Evolutionary conservation across 345 rosid genomes (phyloP).

Genomic region (Eucalyptus pauciflora): DNA sequence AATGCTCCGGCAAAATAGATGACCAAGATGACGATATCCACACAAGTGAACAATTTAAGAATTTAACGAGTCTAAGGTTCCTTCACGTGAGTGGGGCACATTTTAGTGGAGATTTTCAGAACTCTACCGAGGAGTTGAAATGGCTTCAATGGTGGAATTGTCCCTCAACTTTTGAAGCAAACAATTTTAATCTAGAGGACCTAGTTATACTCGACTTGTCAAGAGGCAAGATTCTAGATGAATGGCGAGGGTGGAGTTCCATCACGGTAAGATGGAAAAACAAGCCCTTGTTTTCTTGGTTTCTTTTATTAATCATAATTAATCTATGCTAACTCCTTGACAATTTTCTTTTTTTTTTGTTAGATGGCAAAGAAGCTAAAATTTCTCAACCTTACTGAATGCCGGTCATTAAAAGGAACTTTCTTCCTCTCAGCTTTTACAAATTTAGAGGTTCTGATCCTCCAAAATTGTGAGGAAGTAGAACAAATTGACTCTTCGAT

Average conservation of each 20-base stretch:
- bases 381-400: not conserved
- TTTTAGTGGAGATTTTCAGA: not conserved
- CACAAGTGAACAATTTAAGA: not conserved
- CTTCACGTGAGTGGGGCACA: not conserved
- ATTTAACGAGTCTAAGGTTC: not conserved
- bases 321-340: not conserved
- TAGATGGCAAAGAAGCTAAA: not conserved
- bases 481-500: not conserved
- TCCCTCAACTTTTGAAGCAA: not conserved
- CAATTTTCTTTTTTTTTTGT: not conserved
- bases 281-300: not conserved
- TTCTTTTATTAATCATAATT: not conserved
- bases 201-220: not conserved
- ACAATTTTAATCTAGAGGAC: not conserved
- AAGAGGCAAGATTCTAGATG: not conserved
- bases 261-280: not conserved
- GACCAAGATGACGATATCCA: not conserved
- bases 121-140: not conserved
- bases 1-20: not conserved
- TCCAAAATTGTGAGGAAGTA: not conserved
- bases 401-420: not conserved
- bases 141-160: not conserved
- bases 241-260: not conserved
- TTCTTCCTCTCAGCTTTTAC: not conserved
- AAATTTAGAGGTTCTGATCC: not conserved